Base-by-base conservation (phyloP, 108 stramenopile species). In the Fragilariopsis cylindrus region DNA sequence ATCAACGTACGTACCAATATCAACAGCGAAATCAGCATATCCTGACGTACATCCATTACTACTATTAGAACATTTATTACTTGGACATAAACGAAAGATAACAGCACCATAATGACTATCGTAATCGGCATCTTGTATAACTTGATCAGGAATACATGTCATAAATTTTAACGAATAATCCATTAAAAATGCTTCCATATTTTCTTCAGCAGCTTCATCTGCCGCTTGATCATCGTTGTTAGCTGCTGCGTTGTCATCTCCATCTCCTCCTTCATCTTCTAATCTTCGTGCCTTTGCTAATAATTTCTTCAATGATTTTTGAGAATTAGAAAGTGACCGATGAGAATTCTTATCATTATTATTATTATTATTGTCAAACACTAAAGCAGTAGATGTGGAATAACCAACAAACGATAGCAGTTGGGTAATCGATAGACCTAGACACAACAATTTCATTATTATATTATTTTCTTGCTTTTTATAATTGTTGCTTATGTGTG, bases 11-110 rank as follows among this genome's bases (percentile, higher is more conserved):
- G 81, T 76, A 0, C 56, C 49, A 12, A 82, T 21, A 49, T 60
- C 66, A 41, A 82, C 76, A n/a, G 71, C 81, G 16, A 74, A 77
- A 69, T 82, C 81, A 30, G 70, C 81, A 55, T 74, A 77, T 4
- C 73, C 76, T 12, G 65, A 48, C 0, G 12, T 66, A 70, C 81
- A 82, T 42, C 30, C 30, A 30, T 30, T 30, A 6, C 54, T 48
- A 55, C 58, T 21, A 50, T 70, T 48, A 69, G 60, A 77, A 39
- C 65, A 73, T 42, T 46, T 41, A 15, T 65, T 47, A 41, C 54
- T 42, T 11, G 81, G 81, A 60, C 81, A 82, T 15, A 77, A 47
- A 42, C 81, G 72, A 67, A 77, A 74, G 52, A 82, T 73, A 46
- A 65, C 81, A 6, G 64, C 73, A 49, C 65, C 70, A 65, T 74